Conservation (phyloP, 2,329 filamentous ascomycete species). For the Diaporthe batatas region DNA sequence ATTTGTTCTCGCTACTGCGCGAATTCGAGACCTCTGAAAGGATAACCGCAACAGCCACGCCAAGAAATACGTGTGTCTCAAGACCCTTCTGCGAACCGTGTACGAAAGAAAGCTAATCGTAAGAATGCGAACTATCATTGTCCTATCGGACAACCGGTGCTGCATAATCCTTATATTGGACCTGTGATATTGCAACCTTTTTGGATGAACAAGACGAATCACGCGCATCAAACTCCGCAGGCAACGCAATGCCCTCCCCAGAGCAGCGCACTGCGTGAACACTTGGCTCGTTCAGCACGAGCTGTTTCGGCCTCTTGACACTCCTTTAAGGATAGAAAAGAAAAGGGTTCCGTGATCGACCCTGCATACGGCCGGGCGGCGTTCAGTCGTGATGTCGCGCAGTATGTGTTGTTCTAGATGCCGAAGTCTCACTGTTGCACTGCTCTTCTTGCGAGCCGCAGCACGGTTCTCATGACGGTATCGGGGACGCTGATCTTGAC, state of each 20-base stretch:
- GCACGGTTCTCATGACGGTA: background rate
- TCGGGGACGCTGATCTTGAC: background rate
- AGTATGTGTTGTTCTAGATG: conserved; percentile 11
- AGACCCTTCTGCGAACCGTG: background rate
- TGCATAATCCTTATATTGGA: background rate
- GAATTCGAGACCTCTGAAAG: conserved; percentile 3
- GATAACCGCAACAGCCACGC: conserved; percentile 13
- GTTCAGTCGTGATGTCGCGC: conserved; percentile 16
- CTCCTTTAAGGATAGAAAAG: background rate
- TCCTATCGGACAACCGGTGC: conserved; percentile 16
- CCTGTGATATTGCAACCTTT: conserved; percentile 23
- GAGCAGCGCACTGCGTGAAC: background rate
- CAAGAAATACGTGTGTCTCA: conserved; percentile 19
- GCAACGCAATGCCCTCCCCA: background rate
- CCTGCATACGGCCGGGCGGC: background rate
- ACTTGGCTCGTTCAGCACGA: conserved; percentile 13
- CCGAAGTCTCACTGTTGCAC: conserved; percentile 22
- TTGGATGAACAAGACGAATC: conserved; percentile 16
- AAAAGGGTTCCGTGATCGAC: conserved; percentile 12
- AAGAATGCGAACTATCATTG: conserved; percentile 16
- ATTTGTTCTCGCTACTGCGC: background rate
- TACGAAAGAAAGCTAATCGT: conserved; percentile 9
- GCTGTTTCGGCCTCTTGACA: conserved; percentile 16
- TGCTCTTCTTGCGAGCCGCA: background rate
- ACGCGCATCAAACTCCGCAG: background rate